Base-by-base conservation (phyloP, 2,329 filamentous ascomycete genomes). In the Cordyceps javanica region DNA sequence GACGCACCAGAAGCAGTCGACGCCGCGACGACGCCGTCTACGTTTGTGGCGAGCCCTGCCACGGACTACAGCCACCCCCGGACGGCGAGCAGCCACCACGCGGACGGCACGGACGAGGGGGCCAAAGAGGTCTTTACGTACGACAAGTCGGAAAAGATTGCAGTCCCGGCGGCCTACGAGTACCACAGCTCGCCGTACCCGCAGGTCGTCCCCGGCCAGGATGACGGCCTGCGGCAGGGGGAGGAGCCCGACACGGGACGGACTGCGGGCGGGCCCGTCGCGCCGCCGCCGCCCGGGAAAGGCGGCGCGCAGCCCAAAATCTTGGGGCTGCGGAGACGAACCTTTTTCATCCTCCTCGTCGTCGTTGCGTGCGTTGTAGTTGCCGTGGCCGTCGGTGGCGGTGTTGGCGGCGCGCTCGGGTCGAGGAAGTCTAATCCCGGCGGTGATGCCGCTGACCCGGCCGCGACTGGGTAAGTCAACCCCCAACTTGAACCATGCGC, bases 351-450 rank as follows among this genome's bases (percentile, higher is more conserved):
- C 19, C 5, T 57, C 6, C 51, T 60, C 4, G 46, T 41, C 4
- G 19, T 52, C 32, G n/a, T n/a, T n/a, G 23, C 50, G 2, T 38
- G 34, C 28, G 28, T 60, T 25, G 19, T 60, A 3, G 26, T 60
- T 49, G 59, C 59, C 3, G 56, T 39, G 26, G 59, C 55, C 6
- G 45, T 60, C 45, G 59, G 55, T 4, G 56, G 55, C 4, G 59
- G 45, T 26, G 51, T 59, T 23, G 59, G 56, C 14, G 59, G 56
- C 7, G 41, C 59, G 1, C 19, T 46, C 11, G 30, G 14, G 19
- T 41, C 45, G 14, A 48, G 9, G 16, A 59, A 44, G 19, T 48
- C 32, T 7, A 19, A 51, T 13, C 19, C 42, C 5, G 10, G 9
- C n/a, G 39, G 45, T 16, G 16, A 9, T 28, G 19, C 28, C 5